phyloP scores from a whole-genome alignment of 2,329 filamentous ascomycete species.

The Cladosporium phlei region DNA sequence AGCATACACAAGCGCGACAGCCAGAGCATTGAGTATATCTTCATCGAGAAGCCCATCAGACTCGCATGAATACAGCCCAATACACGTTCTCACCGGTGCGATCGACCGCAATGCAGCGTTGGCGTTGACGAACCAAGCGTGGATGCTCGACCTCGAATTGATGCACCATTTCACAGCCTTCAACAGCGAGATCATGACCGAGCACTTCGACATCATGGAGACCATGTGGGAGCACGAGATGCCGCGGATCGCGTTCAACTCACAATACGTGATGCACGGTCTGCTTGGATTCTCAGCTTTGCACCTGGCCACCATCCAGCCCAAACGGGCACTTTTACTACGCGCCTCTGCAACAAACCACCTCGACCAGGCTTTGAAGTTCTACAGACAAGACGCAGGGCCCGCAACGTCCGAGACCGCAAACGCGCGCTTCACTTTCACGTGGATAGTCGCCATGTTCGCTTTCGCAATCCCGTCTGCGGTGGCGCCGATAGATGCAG shows the following conservation, averaged over 20 bases:
- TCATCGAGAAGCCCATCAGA: constrained; percentile 14
- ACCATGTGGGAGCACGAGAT: constrained; percentile 27
- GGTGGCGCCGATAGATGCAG: constrained; percentile 26
- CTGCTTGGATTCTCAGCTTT: constrained; percentile 28
- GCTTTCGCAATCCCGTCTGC: constrained; percentile 26
- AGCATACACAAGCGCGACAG: constrained; percentile 5
- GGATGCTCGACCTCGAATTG: constrained; percentile 28
- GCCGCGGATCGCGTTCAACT: constrained; percentile 25
- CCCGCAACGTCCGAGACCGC: constrained; percentile 23
- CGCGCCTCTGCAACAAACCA: constrained; percentile 28
- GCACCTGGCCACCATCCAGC: constrained; percentile 26
- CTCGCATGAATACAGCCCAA: constrained; percentile 10
- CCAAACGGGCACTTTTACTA: constrained; percentile 20
- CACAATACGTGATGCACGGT: constrained; percentile 28
- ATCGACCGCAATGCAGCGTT: constrained; percentile 22
- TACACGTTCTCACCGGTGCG: constrained; percentile 24
- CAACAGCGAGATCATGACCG: constrained; percentile 20
- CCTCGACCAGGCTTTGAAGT: constrained; percentile 26
- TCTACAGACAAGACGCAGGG: constrained; percentile 21
- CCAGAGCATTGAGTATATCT: constrained; percentile 15
- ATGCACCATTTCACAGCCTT: constrained; percentile 26
- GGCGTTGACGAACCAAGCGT: constrained; percentile 20
- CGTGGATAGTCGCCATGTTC: constrained; percentile 27
- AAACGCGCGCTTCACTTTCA: constrained; percentile 26
- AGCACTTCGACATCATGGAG: constrained; percentile 19